phyloP scores from a whole-genome alignment of 306 rosid genomes.

The Pterocarpus santalinus region DNA sequence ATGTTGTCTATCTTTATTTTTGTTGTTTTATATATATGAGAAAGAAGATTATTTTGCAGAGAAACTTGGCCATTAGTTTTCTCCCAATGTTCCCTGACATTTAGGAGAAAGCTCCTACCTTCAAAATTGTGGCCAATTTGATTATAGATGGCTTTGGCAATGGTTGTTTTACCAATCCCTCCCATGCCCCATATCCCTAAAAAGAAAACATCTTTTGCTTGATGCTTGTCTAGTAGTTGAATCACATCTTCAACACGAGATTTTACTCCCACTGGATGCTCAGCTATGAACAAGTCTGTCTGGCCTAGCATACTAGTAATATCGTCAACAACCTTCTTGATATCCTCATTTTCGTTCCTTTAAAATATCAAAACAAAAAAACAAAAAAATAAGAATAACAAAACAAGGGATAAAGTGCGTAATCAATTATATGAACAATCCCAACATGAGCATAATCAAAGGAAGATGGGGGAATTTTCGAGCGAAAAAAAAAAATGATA shows the following conservation, averaged over 20 bases:
- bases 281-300: background rate
- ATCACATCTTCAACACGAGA: background rate
- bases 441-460: no score
- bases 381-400: no score
- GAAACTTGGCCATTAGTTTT: background rate
- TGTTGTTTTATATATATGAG: background rate
- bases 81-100: background rate
- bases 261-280: background rate
- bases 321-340: background rate
- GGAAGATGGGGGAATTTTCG: no score
- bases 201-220: background rate
- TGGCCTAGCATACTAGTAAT: background rate
- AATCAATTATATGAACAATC: no score
- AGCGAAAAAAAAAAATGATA: no score
- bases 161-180: background rate
- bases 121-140: background rate
- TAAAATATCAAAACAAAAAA: no score
- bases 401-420: no score
- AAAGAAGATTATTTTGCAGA: slow-evolving; percentile 24
- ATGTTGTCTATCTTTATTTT: background rate
- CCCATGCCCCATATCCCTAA: background rate
- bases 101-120: background rate
- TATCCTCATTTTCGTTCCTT: slow-evolving; percentile 4
- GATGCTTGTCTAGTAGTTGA: no score
- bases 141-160: background rate